phyloP scores from a whole-genome alignment of 2,329 filamentous ascomycete genomes.

The Thielaviopsis euricoi region DNA sequence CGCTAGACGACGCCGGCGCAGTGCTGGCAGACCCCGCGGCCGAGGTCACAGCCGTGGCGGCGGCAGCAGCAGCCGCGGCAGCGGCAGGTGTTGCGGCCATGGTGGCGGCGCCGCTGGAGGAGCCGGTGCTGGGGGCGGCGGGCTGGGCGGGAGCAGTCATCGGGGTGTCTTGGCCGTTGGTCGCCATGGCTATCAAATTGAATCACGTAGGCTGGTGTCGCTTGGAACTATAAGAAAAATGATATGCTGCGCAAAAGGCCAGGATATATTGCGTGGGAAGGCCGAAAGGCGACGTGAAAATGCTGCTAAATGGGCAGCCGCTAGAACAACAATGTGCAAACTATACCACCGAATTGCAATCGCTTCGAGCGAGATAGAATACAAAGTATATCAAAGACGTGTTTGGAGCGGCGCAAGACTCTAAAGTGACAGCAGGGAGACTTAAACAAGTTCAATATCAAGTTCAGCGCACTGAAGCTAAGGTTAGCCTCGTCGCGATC shows the following conservation, averaged over 20 bases:
- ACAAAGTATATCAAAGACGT: background rate
- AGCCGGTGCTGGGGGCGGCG: background rate
- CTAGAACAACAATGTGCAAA: background rate
- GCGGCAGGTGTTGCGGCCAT: background rate
- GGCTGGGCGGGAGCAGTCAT: background rate
- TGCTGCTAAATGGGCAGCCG: background rate
- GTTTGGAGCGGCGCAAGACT: background rate
- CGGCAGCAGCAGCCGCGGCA: constrained; percentile 19
- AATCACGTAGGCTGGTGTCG: background rate
- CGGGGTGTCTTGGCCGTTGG: background rate
- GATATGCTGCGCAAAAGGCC: background rate
- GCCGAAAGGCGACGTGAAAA: background rate
- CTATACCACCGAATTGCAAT: background rate
- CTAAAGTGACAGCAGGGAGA: no score
- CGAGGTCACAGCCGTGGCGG: background rate
- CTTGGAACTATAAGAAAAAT: background rate
- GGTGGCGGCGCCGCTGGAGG: background rate
- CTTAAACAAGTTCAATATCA: background rate
- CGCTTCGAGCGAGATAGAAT: background rate
- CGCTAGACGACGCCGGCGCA: constrained; percentile 36
- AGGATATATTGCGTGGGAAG: background rate
- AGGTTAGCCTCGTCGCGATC: background rate
- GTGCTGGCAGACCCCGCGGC: constrained; percentile 41
- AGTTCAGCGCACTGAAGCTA: background rate
- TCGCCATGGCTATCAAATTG: background rate